These are phyloP conservation scores for Allium fistulosum DNA, from an alignment of 106 monocot species.

Conservation along the genomic window DNA sequence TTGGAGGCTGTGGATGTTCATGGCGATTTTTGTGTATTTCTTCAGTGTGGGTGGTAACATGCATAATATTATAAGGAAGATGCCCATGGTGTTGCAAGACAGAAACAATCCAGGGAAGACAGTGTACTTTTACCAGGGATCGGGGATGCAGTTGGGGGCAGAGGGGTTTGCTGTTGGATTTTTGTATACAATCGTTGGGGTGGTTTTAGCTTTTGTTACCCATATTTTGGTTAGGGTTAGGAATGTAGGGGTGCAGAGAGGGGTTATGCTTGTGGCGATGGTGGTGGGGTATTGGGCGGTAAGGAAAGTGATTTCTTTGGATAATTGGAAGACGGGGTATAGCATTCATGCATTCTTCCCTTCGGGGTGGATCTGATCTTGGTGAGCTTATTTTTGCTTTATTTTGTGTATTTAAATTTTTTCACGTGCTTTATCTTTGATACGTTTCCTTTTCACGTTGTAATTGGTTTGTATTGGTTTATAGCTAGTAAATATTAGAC, in stretches of 20 bases:
- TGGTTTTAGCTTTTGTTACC: constrained; percentile 65
- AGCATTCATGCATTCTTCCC: constrained; percentile 87
- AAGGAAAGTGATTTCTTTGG: constrained; percentile 76
- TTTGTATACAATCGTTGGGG: constrained; percentile 74
- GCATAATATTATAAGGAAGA: constrained; percentile 85
- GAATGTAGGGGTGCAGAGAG: constrained; percentile 48
- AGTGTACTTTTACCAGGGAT: constrained; percentile 91
- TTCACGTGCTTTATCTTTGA: too few relatives aligned
- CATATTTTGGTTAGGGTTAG: constrained; percentile 52
- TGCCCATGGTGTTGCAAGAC: constrained; percentile 71
- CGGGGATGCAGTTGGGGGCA: constrained; percentile 91
- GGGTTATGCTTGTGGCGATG: constrained; percentile 60
- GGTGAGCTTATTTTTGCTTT: too few relatives aligned
- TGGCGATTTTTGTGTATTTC: constrained; percentile 85
- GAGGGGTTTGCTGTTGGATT: constrained; percentile 88
- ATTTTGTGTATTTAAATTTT: too few relatives aligned
- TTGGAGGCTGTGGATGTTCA: constrained; percentile 57
- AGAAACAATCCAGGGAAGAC: constrained; percentile 44
- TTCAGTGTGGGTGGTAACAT: constrained; percentile 90
- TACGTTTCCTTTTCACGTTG: too few relatives aligned
- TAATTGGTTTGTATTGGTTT: too few relatives aligned
- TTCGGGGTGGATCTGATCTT: constrained; percentile 41
- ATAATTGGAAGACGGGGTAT: constrained; percentile 99
- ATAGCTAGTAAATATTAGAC: too few relatives aligned
- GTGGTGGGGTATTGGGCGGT: constrained; percentile 81